These are phyloP conservation scores for Tardiomyces digboiensis DNA, from an alignment of 1,139 yeast species.

Conservation along the genomic window DNA sequence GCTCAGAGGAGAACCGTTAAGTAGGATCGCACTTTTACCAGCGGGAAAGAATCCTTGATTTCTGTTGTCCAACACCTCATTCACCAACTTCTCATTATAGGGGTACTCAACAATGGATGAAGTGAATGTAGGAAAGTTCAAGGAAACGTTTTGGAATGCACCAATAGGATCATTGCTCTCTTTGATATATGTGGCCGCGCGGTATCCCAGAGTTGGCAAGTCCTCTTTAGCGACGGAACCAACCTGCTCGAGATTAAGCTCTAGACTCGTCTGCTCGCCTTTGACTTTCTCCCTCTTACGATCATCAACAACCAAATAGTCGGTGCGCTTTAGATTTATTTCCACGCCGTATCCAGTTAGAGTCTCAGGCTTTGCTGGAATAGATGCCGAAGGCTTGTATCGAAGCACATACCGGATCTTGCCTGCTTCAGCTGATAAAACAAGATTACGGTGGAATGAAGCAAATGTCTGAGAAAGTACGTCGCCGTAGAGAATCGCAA, in stretches of 20 bases:
- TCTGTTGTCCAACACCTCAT: slow-evolving; percentile 16
- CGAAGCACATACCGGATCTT: slow-evolving; percentile 73
- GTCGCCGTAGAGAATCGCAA: slow-evolving; percentile 42
- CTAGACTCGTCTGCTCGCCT: slow-evolving; percentile 5
- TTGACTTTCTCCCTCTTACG: slow-evolving; percentile 20
- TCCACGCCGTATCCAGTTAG: slow-evolving; percentile 63
- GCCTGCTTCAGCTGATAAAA: slow-evolving; percentile 50
- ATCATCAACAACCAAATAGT: slow-evolving; percentile 55
- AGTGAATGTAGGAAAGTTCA: slow-evolving; percentile 26
- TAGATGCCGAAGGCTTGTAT: slow-evolving; percentile 35
- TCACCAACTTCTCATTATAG: slow-evolving; percentile 10
- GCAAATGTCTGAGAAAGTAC: slow-evolving; percentile 39
- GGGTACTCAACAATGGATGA: background rate
- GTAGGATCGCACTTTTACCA: slow-evolving; percentile 26
- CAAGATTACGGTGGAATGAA: slow-evolving; percentile 48
- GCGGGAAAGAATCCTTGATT: slow-evolving; percentile 13
- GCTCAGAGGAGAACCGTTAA: slow-evolving; percentile 29
- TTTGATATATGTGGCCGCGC: slow-evolving; percentile 23
- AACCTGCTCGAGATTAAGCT: slow-evolving; percentile 7
- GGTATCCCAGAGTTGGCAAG: slow-evolving; percentile 22
- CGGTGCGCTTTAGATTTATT: slow-evolving; percentile 51
- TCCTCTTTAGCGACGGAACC: slow-evolving; percentile 16
- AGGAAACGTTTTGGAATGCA: slow-evolving; percentile 22
- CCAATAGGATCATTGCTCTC: slow-evolving; percentile 20
- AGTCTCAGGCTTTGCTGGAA: slow-evolving; percentile 22